Base-by-base conservation (phyloP, 1,284 basidiomycete species). In the Malassezia furfur region DNA sequence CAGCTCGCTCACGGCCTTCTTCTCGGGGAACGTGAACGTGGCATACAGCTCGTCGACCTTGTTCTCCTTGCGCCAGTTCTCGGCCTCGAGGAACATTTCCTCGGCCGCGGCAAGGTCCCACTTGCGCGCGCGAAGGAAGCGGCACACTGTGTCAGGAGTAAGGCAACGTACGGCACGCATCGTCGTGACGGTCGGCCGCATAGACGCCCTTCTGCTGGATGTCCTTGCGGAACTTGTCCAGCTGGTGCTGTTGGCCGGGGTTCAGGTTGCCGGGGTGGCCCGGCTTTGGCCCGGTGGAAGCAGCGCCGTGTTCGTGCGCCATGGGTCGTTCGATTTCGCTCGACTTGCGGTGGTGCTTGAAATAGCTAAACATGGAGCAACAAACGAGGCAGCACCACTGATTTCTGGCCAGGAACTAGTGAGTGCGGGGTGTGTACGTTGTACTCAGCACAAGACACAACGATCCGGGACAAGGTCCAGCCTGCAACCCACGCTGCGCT, bases 11-110 rank as follows among this genome's bases (percentile, higher is more conserved):
- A 96, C 90, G 66, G 84, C 79, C 41, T 77, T 78, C 74, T 85
- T 85, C 77, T 96, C 93, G 59, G 82, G 83, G 77, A 91, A 96
- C 61, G 87, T 83, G 76, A 96, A 96, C 70, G 83, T 85, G 65
- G 84, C 79, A 65, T 85, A 81, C 61, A 96, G 81, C 52, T 93
- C 86, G 58, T 96, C 91, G 39, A 94, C 85, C 28, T 83, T 83
- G 76, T 87, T 89, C 2, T 88, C 84, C 75, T 84, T 85, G 74
- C 93, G 82, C 93, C 93, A 98, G 66, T 91, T 79, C 76, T 96
- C 91, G 50, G 84, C 84, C 51, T 79, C 78, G 56, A 85, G 72
- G 66, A 96, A 79, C 93, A 96, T 96, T 66, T 79, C 77, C 79
- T 90, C 91, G 14, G 90, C 81, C 70, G 84, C 84, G 39, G 77